These are phyloP conservation scores for Gossypium turneri DNA, from an alignment of 345 rosid species.

Conservation along the genomic window DNA sequence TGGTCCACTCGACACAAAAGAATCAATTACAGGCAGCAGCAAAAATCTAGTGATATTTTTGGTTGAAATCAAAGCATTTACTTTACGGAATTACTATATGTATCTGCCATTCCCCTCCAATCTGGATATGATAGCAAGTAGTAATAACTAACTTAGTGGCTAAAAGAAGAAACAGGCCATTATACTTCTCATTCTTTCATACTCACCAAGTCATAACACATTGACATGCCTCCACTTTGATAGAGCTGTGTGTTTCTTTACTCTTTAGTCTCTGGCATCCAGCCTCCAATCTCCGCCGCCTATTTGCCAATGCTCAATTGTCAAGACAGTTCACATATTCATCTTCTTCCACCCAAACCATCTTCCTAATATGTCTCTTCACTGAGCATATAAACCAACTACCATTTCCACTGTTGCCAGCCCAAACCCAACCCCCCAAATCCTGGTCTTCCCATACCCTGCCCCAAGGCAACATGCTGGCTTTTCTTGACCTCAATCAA, in stretches of 20 bases:
- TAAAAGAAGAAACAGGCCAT: no score
- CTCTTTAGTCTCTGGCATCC: no score
- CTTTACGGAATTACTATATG: background rate
- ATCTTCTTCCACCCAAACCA: no score
- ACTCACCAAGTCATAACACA: no score
- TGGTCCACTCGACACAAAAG: background rate
- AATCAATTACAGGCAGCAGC: background rate
- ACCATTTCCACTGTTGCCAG: background rate
- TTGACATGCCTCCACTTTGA: no score
- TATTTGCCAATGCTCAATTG: background rate
- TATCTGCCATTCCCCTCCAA: no score
- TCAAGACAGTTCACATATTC: background rate
- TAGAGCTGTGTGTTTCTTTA: no score
- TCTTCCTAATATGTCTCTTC: background rate
- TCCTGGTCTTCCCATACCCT: background rate
- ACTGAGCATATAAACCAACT: background rate
- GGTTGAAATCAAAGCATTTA: background rate
- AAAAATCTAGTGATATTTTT: background rate
- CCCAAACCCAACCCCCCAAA: background rate
- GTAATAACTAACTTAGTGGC: no score
- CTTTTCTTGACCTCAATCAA: background rate
- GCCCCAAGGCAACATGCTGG: background rate
- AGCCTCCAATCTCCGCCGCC: background rate
- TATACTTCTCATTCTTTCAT: no score
- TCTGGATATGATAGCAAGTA: no score